A percentile compares a stretch with the other conserved stretches of the same genome.
Conservation (phyloP, 257 asterid species). For the Solanum peruvianum region DNA sequence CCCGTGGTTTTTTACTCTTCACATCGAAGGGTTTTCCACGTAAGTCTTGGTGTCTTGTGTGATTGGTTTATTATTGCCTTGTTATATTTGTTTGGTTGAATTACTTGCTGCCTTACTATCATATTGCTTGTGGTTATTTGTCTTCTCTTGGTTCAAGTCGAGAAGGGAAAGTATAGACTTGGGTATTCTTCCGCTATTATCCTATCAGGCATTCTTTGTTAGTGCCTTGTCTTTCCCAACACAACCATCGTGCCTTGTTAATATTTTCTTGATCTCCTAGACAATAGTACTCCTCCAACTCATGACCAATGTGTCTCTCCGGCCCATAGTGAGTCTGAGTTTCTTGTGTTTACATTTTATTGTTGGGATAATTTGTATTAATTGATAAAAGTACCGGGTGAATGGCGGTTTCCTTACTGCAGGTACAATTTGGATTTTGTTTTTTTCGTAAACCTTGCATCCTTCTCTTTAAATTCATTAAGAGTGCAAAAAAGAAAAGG, state of each 20-base stretch:
- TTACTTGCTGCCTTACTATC: too few species aligned
- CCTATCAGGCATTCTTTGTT: too few species aligned
- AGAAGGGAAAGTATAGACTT: too few species aligned
- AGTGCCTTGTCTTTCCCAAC: too few species aligned
- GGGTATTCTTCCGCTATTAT: too few species aligned
- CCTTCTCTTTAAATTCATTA: not conserved
- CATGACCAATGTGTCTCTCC: slow-evolving; percentile 44
- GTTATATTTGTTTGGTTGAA: too few species aligned
- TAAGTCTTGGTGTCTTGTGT: too few species aligned
- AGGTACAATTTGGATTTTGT: slow-evolving; percentile 5
- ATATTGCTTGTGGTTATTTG: too few species aligned
- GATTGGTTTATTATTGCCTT: too few species aligned
- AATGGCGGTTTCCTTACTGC: slow-evolving; percentile 33
- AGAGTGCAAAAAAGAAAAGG: not conserved
- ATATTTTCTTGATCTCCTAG: slow-evolving; percentile 45
- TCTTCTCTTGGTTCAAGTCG: too few species aligned
- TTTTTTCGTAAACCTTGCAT: not conserved
- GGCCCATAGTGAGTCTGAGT: slow-evolving; percentile 17
- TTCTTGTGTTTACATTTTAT: not conserved
- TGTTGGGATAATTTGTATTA: not conserved
- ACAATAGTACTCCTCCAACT: slow-evolving; percentile 43
- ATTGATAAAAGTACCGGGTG: slow-evolving; percentile 11
- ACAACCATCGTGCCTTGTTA: slow-evolving; percentile 33
- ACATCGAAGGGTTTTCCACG: too few species aligned
- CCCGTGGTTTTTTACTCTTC: too few species aligned